A percentile compares a stretch with the other conserved stretches of the same genome.
Conservation (phyloP, 495 filamentous ascomycete species). For the Lophiostoma macrostomum region DNA sequence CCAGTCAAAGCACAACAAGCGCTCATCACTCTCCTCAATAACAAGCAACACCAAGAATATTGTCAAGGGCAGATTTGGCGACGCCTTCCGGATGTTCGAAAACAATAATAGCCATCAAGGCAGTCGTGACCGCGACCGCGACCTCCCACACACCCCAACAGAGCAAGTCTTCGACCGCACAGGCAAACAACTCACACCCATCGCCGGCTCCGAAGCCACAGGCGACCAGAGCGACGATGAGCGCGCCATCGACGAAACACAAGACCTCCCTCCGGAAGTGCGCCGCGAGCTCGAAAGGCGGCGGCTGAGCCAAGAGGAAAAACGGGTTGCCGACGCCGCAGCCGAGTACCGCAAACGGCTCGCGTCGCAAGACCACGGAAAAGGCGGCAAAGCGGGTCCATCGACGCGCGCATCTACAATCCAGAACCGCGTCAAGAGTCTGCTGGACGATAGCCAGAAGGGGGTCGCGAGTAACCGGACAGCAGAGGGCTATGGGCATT, state of each 20-base stretch:
- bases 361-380: constrained; percentile 54
- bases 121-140: constrained; percentile 38
- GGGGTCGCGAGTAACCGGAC: constrained; percentile 61
- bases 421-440: constrained; percentile 80
- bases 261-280: constrained; percentile 83
- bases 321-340: constrained; percentile 85
- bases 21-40: constrained; percentile 74
- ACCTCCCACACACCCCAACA: constrained; percentile 25
- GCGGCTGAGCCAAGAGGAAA: constrained; percentile 82
- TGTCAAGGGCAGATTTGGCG: constrained; percentile 86
- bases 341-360: constrained; percentile 82
- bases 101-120: constrained; percentile 52
- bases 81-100: constrained; percentile 93
- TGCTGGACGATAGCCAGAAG: constrained; percentile 76
- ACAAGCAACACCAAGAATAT: constrained; percentile 80
- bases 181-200: constrained; percentile 55
- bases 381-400: constrained; percentile 40
- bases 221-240: constrained; percentile 69
- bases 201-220: constrained; percentile 72
- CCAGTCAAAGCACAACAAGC: constrained; percentile 67
- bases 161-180: constrained; percentile 23
- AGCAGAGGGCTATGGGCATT: constrained; percentile 85
- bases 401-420: constrained; percentile 71
- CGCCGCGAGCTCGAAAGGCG: constrained; percentile 84
- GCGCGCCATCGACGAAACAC: constrained; percentile 55